These are phyloP conservation scores for Ziziphus jujuba DNA, from an alignment of 306 rosid genomes.

Conservation along the genomic window DNA sequence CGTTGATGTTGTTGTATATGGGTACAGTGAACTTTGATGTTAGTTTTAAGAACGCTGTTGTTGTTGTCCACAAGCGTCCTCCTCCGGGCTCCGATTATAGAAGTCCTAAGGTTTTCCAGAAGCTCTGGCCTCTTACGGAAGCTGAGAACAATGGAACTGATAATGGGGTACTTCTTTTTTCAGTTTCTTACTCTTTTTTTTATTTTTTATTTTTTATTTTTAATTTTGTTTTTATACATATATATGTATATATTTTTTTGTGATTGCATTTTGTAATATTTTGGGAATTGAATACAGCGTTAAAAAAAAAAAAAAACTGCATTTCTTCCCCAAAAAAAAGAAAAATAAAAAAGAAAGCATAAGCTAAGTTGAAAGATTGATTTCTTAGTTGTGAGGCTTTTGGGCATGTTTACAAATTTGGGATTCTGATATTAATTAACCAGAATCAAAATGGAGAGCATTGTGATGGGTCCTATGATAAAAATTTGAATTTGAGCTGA, in stretches of 20 bases:
- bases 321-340: too few relatives aligned
- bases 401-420: too few relatives aligned
- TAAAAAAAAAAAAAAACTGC: too few relatives aligned
- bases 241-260: not conserved
- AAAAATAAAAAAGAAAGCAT: too few relatives aligned
- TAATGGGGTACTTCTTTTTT: conserved; percentile 48
- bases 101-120: conserved; percentile 77
- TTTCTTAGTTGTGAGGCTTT: too few relatives aligned
- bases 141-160: conserved; percentile 42
- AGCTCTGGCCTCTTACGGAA: conserved; percentile 83
- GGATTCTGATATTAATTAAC: not conserved
- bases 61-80: conserved; percentile 55
- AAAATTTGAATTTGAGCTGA: too few relatives aligned
- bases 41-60: conserved; percentile 55
- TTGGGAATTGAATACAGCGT: not conserved
- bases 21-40: conserved; percentile 77
- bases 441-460: not conserved
- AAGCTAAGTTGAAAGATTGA: too few relatives aligned
- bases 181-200: too few relatives aligned
- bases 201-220: too few relatives aligned
- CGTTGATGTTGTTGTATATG: conserved; percentile 89
- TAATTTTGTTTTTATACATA: not conserved
- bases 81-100: conserved; percentile 76
- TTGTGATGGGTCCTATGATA: not conserved
- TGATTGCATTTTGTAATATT: not conserved